A percentile compares a stretch with the other conserved stretches of the same genome.
phyloP scores from a whole-genome alignment of 139 green algal genomes.

The Chlorella ohadii region DNA sequence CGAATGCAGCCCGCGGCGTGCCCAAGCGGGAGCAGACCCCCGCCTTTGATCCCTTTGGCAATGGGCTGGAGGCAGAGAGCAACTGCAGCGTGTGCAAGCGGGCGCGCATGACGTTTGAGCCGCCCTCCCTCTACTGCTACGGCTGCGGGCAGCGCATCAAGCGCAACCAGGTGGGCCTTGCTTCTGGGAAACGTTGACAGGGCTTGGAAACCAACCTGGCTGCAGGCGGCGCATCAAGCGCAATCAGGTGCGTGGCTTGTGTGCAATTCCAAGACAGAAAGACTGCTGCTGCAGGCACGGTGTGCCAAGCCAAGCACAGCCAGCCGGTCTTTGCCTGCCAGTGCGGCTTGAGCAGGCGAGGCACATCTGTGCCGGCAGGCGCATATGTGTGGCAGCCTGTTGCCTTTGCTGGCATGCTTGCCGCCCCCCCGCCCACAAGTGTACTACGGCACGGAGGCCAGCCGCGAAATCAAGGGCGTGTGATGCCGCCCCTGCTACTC shows the following conservation, averaged over 20 bases:
- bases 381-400: no score
- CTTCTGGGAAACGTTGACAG: no score
- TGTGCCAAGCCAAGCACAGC: no score
- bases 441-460: slow-evolving; percentile 56
- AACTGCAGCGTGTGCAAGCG: slow-evolving; percentile 83
- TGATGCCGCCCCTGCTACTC: slow-evolving; percentile 93
- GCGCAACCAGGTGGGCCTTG: slow-evolving; percentile 80
- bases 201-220: no score
- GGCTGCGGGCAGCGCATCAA: slow-evolving; percentile 93
- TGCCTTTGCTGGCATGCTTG: no score
- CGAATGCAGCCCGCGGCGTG: background rate
- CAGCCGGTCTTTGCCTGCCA: no score
- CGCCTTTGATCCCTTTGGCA: background rate
- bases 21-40: slow-evolving; percentile 4
- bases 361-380: no score
- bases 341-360: no score
- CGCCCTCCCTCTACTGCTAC: slow-evolving; percentile 93
- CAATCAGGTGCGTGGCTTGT: no score
- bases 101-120: slow-evolving; percentile 93
- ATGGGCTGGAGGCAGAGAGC: slow-evolving; percentile 37
- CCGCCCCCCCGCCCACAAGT: slow-evolving; percentile 22
- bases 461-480: slow-evolving; percentile 64
- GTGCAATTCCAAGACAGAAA: no score
- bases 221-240: no score
- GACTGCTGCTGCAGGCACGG: no score